Evolutionary conservation across 768 basidiomycete genomes (phyloP), one percentile per base, ranked within the genome.

Genomic region (Hypsizygus marmoreus): DNA sequence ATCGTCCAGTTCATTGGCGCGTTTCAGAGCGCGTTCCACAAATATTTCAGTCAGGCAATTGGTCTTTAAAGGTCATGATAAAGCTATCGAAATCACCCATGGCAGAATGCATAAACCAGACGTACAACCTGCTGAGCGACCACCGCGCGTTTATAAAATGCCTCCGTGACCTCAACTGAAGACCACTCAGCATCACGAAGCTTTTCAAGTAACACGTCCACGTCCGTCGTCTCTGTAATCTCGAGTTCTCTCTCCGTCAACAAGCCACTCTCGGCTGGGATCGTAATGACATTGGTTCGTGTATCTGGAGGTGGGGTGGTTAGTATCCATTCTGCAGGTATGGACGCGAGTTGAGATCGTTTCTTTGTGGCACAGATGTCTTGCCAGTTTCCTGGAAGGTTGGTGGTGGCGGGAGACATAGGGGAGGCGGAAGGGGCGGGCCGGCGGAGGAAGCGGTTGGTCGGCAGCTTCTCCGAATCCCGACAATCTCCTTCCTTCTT

Each of bases 91-190:
- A 8, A 4, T 9, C 32, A 42, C 20, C n/a, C n/a, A n/a, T n/a
- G n/a, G n/a, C n/a, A 1, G 24, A 8, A 9, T 25, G 29, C 24
- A 26, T 26, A 16, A 17, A 28, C 14, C 5, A 14, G 31, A 56
- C 71, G 51, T 53, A 84, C 82, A 23, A 86, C 62, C 57, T 86
- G 84, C 10, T 88, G 84, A 2, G 84, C 84, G 22, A 88, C 59
- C 25, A 83, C 73, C 1, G 86, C 86, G 6, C 84, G 70, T 59
- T 86, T 85, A 62, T 75, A 82, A 60, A 79, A 86, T 0, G 84
- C 82, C 0, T 65, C 74, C 0, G 80, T 80, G 6, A 85, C 83
- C 16, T 77, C 74, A 2, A 80, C 74, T 1, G 82, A 73, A 1
- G 80, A 70, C 77, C 79, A 84, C 45, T 72, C 61, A 2, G 66